Evolutionary conservation across 208 protist species (phyloP).

Genomic region (Vickermania ingenoplastis): DNA sequence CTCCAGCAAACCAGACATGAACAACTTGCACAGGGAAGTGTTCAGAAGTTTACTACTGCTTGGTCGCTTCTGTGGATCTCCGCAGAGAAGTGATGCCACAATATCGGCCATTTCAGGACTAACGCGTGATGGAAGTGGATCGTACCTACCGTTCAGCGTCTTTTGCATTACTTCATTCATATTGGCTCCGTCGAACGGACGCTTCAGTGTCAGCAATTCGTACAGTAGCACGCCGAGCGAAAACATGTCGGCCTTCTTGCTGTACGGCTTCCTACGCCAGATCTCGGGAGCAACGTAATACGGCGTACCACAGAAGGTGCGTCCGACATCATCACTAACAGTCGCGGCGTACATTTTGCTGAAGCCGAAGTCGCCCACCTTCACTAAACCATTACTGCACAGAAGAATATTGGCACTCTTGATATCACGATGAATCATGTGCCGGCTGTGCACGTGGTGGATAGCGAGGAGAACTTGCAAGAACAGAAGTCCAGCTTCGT

Average conservation of each 20-base stretch:
- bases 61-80: constrained; percentile 41
- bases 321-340: constrained; percentile 38
- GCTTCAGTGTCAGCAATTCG: constrained; percentile 78
- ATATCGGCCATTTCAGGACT: constrained; percentile 57
- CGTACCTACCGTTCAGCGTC: constrained; percentile 38
- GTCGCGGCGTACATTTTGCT: constrained; percentile 48
- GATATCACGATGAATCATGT: constrained; percentile 84
- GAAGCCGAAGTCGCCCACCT: constrained; percentile 84
- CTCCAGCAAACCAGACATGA: constrained; percentile 61
- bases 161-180: constrained; percentile 73
- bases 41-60: constrained; percentile 56
- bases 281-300: constrained; percentile 92
- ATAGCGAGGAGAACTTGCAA: constrained; percentile 69
- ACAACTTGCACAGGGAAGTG: constrained; percentile 64
- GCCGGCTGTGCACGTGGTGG: constrained; percentile 68
- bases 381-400: constrained; percentile 64
- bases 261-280: constrained; percentile 86
- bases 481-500: constrained; percentile 62
- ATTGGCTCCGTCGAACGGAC: constrained; percentile 63
- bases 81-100: constrained; percentile 34
- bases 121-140: constrained; percentile 34
- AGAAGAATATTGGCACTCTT: constrained; percentile 84
- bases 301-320: constrained; percentile 80
- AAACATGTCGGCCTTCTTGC: constrained; percentile 91
- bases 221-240: constrained; percentile 81